Percentiles rank a stretch among this genome's conserved stretches.
These are phyloP conservation scores for Gossypium schwendimanii DNA, from an alignment of 441 rosid genomes.

Conservation along the genomic window DNA sequence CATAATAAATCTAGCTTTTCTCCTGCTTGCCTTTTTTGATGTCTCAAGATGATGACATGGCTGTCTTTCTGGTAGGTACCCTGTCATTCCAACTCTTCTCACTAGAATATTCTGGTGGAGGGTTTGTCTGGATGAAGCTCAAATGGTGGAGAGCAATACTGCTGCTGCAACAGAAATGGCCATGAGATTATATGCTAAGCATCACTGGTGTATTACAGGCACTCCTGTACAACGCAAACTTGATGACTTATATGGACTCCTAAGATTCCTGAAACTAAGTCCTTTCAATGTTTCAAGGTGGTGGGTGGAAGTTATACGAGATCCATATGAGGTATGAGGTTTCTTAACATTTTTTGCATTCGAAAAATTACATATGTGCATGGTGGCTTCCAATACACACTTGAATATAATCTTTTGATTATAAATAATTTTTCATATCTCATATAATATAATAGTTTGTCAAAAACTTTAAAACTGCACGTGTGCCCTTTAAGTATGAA, in stretches of 20 bases:
- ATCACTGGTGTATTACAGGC: slow-evolving; percentile 95
- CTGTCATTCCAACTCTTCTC: slow-evolving; percentile 82
- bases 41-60: slow-evolving; percentile 11
- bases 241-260: slow-evolving; percentile 88
- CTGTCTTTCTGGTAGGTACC: slow-evolving; percentile 58
- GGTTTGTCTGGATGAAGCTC: slow-evolving; percentile 97
- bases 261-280: slow-evolving; percentile 70
- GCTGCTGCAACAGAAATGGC: slow-evolving; percentile 98
- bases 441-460: not conserved
- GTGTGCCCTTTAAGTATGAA: too few relatives aligned
- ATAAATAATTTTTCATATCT: not conserved
- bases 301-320: slow-evolving; percentile 88
- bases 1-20: not conserved
- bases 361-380: slow-evolving; percentile 3
- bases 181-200: slow-evolving; percentile 63
- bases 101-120: slow-evolving; percentile 98
- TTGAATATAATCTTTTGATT: not conserved
- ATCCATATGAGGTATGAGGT: slow-evolving; percentile 75
- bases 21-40: not conserved
- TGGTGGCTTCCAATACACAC: not conserved
- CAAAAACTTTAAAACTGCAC: not conserved
- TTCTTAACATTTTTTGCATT: slow-evolving; percentile 1
- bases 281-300: slow-evolving; percentile 80
- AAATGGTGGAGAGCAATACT: slow-evolving; percentile 95
- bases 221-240: slow-evolving; percentile 93